These are phyloP conservation scores for Gaeumannomyces sp. DNA, from an alignment of 2,329 filamentous ascomycete species.

Conservation along the genomic window DNA sequence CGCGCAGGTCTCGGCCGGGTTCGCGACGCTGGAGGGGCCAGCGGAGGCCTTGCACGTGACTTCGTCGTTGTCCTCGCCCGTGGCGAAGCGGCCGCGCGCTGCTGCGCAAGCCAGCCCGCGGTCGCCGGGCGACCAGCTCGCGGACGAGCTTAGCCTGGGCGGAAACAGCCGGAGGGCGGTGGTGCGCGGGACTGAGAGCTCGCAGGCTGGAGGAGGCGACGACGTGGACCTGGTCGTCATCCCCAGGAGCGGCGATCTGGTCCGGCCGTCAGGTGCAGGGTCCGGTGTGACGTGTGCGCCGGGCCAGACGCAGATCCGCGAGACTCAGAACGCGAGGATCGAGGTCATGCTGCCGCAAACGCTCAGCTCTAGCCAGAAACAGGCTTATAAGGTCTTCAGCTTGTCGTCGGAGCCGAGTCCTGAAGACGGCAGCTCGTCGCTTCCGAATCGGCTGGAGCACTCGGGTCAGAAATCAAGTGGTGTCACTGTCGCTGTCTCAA, in stretches of 20 bases:
- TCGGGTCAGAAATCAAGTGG: constrained; percentile 21
- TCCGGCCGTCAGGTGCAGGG: constrained; percentile 1
- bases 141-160: constrained; percentile 2
- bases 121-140: constrained; percentile 8
- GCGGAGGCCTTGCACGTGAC: background rate
- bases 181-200: background rate
- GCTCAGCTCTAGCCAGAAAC: constrained; percentile 32
- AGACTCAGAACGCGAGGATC: constrained; percentile 12
- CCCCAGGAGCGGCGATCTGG: constrained; percentile 13
- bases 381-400: constrained; percentile 27
- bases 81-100: background rate
- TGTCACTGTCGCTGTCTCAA: constrained; percentile 23
- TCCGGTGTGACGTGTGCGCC: background rate
- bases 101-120: background rate
- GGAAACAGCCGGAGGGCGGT: constrained; percentile 9
- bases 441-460: constrained; percentile 6
- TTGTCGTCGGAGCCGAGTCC: constrained; percentile 14
- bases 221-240: constrained; percentile 19
- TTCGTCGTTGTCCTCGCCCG: background rate
- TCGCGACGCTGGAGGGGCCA: background rate
- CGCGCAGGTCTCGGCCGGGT: background rate
- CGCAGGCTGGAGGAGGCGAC: constrained; percentile 11
- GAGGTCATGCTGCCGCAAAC: constrained; percentile 26
- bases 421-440: constrained; percentile 6
- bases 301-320: constrained; percentile 11